Evolutionary conservation across 306 rosid genomes (phyloP).

Genomic region (Delonix regia): DNA sequence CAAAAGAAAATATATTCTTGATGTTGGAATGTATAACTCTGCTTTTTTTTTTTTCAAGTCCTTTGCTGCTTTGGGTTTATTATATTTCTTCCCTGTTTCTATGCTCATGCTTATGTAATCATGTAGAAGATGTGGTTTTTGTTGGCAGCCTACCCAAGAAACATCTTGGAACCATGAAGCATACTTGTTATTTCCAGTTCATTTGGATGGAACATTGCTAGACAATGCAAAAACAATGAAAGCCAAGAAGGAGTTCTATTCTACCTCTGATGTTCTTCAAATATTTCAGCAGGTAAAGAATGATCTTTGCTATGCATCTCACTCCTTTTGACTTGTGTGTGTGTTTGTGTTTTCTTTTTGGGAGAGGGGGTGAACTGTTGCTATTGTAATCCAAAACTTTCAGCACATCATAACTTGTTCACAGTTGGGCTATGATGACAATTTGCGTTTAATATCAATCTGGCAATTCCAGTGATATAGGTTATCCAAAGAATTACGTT

Average conservation of each 20-base stretch:
- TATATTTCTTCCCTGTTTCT: constrained; percentile 13
- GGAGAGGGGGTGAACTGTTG: background rate
- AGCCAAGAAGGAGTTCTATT: constrained; percentile 77
- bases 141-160: constrained; percentile 78
- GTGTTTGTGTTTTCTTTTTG: too few species aligned
- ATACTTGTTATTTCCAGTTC: constrained; percentile 94
- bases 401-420: background rate
- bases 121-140: constrained; percentile 31
- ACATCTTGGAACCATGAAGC: constrained; percentile 95
- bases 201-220: constrained; percentile 93
- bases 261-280: constrained; percentile 88
- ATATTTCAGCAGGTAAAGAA: constrained; percentile 82
- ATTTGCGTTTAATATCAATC: constrained; percentile 5
- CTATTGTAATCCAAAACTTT: constrained; percentile 16
- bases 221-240: constrained; percentile 87
- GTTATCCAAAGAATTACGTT: constrained; percentile 2
- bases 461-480: constrained; percentile 21
- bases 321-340: background rate
- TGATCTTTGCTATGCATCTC: constrained; percentile 22
- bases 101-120: constrained; percentile 29
- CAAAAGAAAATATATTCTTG: background rate
- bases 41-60: background rate
- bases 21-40: background rate
- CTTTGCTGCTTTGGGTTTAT: background rate
- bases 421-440: background rate